phyloP scores from a whole-genome alignment of 306 rosid genomes.

The Quercus glauca region DNA sequence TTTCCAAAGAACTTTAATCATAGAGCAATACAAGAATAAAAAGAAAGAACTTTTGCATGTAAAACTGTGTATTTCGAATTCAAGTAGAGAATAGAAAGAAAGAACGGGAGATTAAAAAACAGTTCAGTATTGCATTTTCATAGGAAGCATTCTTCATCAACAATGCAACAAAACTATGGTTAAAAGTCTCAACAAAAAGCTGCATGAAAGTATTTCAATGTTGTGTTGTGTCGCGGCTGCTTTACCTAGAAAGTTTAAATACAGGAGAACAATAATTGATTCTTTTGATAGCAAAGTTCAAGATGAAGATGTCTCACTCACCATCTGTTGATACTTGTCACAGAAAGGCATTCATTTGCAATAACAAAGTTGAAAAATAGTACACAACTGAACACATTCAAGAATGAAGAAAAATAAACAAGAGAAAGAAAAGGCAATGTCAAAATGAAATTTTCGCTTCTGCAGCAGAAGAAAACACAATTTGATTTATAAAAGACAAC shows the following conservation, averaged over 20 bases:
- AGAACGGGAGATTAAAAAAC: not conserved
- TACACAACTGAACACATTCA: not conserved
- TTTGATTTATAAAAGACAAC: constrained; percentile 10
- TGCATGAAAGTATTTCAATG: not conserved
- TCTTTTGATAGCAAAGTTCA: not conserved
- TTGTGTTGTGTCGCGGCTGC: not conserved
- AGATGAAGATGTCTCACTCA: not conserved
- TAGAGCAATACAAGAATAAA: too few relatives aligned
- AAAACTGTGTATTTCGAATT: not conserved
- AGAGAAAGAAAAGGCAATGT: not conserved
- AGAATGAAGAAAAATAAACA: not conserved
- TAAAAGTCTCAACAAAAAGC: not conserved
- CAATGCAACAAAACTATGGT: not conserved
- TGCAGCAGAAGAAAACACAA: not conserved
- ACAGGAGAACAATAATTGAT: not conserved
- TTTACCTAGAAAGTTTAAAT: not conserved
- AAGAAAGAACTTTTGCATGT: too few relatives aligned
- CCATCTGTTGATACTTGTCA: not conserved
- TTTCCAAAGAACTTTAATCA: too few relatives aligned
- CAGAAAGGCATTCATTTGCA: not conserved
- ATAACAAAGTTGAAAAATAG: not conserved
- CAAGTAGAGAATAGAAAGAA: not conserved
- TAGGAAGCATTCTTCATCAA: not conserved
- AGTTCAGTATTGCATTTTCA: not conserved
- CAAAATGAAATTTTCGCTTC: constrained; percentile 5